Percentiles rank a stretch among this genome's conserved stretches.
Evolutionary conservation across 2,329 filamentous ascomycete genomes (phyloP).

Genomic region (Cytospora schulzeri): DNA sequence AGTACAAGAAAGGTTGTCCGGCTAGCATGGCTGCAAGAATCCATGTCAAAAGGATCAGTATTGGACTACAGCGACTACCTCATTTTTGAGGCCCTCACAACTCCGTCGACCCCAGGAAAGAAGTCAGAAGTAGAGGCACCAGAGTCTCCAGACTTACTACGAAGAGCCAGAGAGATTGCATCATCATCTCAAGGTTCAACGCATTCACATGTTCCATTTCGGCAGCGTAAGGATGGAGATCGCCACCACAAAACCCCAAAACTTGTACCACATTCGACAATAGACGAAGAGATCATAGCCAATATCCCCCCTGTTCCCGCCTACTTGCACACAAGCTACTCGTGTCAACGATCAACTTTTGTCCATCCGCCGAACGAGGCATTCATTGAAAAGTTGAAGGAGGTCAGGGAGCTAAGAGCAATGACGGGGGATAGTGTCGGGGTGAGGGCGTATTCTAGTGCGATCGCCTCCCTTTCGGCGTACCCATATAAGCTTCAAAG

Average conservation of each 20-base stretch:
- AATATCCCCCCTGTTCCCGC: slow-evolving; percentile 67
- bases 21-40: slow-evolving; percentile 61
- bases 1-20: slow-evolving; percentile 53
- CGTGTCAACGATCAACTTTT: slow-evolving; percentile 79
- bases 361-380: slow-evolving; percentile 68
- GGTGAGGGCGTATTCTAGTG: slow-evolving; percentile 82
- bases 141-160: slow-evolving; percentile 14
- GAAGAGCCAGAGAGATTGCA: slow-evolving; percentile 16
- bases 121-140: slow-evolving; percentile 12
- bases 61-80: slow-evolving; percentile 55
- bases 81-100: slow-evolving; percentile 52
- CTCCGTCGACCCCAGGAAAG: slow-evolving; percentile 31
- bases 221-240: slow-evolving; percentile 26
- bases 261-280: slow-evolving; percentile 71
- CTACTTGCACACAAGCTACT: slow-evolving; percentile 67
- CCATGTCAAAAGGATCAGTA: slow-evolving; percentile 45
- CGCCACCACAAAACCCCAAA: slow-evolving; percentile 32
- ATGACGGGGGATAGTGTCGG: slow-evolving; percentile 77
- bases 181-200: slow-evolving; percentile 10
- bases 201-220: slow-evolving; percentile 5
- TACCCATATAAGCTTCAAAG: slow-evolving; percentile 63
- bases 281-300: slow-evolving; percentile 67
- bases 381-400: slow-evolving; percentile 75
- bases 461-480: slow-evolving; percentile 80
- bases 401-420: slow-evolving; percentile 71